Base-by-base conservation (phyloP, 768 basidiomycete genomes). In the Lactarius sp. region DNA sequence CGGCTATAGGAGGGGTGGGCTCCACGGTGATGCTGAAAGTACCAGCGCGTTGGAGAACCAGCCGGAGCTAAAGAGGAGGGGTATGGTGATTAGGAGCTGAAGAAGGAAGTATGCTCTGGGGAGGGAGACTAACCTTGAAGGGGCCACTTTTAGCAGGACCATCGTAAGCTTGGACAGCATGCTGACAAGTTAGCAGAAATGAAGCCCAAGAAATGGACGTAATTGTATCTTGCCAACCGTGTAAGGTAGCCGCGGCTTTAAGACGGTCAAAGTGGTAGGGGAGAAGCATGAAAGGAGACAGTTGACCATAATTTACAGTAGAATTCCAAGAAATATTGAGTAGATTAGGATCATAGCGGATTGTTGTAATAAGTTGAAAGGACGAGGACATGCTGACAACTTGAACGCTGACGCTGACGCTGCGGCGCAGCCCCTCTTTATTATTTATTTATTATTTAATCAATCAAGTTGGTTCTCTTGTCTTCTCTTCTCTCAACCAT, bases 261-360 rank as follows among this genome's bases (percentile, higher is more conserved):
- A 93, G 79, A 52, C 90, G 84, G 42, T 86, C 81, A 58, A 79
- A 71, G 66, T 92, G 88, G 69, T 81, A 80, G 0, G 70, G 73
- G 12, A 90, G 80, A 0, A 91, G 73, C n/a, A 91, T 74, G 67
- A 84, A 88, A 0, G 82, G 78, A 0, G 82, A 85, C 1, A 83
- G 82, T 0, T 75, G 73, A n/a, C 78, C 80, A 18, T 75, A 65
- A 9, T 75, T 74, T 37, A 80, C 79, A 39, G 80, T 49, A 0
- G 72, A 79, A 66, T 90, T 92, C 88, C 86, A 90, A 13, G 64
- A 36, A 10, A 79, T 71, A 1, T 70, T 60, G 10, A 74, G 68
- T 8, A 90, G 75, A 36, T 69, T 73, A 1, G 75, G 75, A 70
- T 91, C 90, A 69, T 80, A 88, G 61, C 86, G 78, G 0, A 82